phyloP scores from a whole-genome alignment of 768 basidiomycete genomes.

The Collybiopsis confluens region DNA sequence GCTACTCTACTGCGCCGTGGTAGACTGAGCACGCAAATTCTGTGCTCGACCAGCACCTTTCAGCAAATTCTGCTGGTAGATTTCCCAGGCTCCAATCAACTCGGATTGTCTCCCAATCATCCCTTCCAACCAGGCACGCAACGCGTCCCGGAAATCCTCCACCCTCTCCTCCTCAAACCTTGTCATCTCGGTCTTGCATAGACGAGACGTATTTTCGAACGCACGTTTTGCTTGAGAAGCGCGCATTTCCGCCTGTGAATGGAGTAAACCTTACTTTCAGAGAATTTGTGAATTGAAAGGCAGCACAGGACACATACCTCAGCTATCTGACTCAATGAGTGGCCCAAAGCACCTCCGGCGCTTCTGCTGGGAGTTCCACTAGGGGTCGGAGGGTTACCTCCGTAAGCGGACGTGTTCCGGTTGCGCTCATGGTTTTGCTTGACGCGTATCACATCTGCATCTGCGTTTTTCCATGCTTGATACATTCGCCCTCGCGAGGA shows the following conservation, averaged over 20 bases:
- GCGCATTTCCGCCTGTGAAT: conserved; percentile 82
- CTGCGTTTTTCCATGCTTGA: conserved; percentile 75
- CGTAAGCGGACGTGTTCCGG: conserved; percentile 50
- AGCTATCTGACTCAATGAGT: conserved; percentile 73
- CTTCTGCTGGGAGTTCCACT: conserved; percentile 1
- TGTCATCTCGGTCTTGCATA: conserved; percentile 85
- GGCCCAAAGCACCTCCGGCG: conserved; percentile 33
- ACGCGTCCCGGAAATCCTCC: conserved; percentile 83
- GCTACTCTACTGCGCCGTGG: background rate
- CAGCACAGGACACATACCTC: conserved; percentile 72
- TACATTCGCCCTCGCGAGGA: conserved; percentile 81
- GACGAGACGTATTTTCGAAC: conserved; percentile 82
- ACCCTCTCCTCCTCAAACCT: conserved; percentile 92
- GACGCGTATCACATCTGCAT: conserved; percentile 67
- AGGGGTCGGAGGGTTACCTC: conserved; percentile 65
- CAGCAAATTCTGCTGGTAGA: conserved; percentile 70
- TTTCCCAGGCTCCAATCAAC: conserved; percentile 79
- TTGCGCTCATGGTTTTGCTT: conserved; percentile 80
- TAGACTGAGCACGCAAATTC: background rate
- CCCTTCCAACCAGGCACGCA: conserved; percentile 82
- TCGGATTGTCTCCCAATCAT: conserved; percentile 85
- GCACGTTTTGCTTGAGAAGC: conserved; percentile 81
- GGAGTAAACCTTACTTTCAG: too few relatives aligned
- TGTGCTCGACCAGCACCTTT: conserved; percentile 33
- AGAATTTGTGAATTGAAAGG: too few relatives aligned